Evolutionary conservation across 306 rosid species (phyloP).

Genomic region (Begonia peltatifolia): DNA sequence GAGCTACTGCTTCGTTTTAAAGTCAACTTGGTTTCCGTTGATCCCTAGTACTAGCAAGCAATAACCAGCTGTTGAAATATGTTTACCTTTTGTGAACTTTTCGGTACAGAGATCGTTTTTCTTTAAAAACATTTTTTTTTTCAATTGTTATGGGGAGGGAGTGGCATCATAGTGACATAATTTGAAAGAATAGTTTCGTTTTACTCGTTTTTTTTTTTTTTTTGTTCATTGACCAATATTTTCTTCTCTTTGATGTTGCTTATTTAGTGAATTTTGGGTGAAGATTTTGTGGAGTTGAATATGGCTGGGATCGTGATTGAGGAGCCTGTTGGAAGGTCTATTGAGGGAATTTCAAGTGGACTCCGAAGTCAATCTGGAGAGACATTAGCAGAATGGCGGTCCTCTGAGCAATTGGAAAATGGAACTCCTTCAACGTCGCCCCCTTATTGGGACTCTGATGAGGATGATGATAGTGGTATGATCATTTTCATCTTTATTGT

Average conservation of each 20-base stretch:
- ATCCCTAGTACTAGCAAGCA: no score
- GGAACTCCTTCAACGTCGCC: conserved; percentile 89
- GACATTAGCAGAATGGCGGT: conserved; percentile 93
- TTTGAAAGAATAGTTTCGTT: background rate
- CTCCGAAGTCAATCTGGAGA: conserved; percentile 73
- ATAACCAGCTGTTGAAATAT: no score
- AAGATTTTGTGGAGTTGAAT: conserved; percentile 26
- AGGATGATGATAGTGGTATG: conserved; percentile 64
- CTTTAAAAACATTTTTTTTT: no score
- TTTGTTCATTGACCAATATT: conserved; percentile 8
- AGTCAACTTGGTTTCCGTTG: no score
- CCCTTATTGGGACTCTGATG: conserved; percentile 94
- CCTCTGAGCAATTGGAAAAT: conserved; percentile 97
- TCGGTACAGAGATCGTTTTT: no score
- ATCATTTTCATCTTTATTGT: background rate
- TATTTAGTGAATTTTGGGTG: conserved; percentile 16
- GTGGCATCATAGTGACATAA: background rate
- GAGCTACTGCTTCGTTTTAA: no score
- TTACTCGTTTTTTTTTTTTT: background rate
- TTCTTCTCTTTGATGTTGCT: background rate
- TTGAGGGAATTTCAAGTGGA: conserved; percentile 60
- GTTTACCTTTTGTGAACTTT: no score
- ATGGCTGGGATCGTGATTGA: conserved; percentile 84
- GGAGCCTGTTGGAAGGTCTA: conserved; percentile 64
- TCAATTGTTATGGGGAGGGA: background rate